phyloP scores from a whole-genome alignment of 1,284 basidiomycete species.

The Sanghuangporus weigelae region DNA sequence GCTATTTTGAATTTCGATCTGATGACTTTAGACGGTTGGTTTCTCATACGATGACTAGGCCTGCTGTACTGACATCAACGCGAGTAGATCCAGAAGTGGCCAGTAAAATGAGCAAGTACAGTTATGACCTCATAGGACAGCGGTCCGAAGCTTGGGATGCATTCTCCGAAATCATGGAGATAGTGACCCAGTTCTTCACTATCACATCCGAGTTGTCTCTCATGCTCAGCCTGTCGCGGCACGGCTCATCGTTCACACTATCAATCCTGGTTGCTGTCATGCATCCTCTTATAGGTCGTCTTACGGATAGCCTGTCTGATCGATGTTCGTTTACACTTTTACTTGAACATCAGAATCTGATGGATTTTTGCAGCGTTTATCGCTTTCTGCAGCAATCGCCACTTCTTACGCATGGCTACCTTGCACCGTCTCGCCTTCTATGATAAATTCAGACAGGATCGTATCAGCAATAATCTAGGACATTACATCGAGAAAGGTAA shows the following conservation, averaged over 20 bases:
- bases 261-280: neutral
- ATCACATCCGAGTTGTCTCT: neutral
- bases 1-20: constrained; percentile 4
- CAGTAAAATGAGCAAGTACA: neutral
- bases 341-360: neutral
- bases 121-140: neutral
- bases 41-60: neutral
- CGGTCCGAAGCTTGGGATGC: neutral
- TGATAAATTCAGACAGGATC: neutral
- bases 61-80: neutral
- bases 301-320: neutral
- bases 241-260: neutral
- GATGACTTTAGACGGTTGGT: neutral
- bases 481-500: constrained; percentile 3
- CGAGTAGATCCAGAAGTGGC: neutral
- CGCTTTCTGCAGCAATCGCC: constrained; percentile 2
- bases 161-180: neutral
- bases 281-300: neutral
- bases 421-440: constrained; percentile 1
- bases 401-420: constrained; percentile 9
- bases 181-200: neutral
- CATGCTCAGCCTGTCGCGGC: neutral
- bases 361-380: constrained; percentile 5
- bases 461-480: constrained; percentile 4
- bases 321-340: neutral